phyloP scores from a whole-genome alignment of 163 green algal species.

The Scenedesmus sp. region DNA sequence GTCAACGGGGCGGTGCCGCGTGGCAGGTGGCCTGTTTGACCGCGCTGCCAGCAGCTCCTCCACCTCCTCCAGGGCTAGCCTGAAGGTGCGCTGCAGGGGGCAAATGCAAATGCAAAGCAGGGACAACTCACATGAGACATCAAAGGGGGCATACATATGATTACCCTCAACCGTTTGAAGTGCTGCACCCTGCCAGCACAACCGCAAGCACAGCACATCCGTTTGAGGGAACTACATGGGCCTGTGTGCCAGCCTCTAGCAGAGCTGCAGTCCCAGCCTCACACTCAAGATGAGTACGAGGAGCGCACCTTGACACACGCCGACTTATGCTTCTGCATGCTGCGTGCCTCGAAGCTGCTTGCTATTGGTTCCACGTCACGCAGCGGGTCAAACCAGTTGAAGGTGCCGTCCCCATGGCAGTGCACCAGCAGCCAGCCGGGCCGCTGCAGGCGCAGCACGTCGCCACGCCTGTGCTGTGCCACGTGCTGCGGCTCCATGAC shows the following conservation, averaged over 20 bases:
- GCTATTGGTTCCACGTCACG: conserved; percentile 13
- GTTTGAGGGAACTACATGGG: too few relatives aligned
- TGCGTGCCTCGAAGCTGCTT: neutral
- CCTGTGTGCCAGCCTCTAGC: too few relatives aligned
- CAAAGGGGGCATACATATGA: too few relatives aligned
- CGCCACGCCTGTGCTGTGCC: neutral
- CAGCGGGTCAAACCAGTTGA: conserved; percentile 32
- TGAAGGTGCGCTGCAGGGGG: conserved; percentile 21
- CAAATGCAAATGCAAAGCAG: neutral
- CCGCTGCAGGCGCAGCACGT: conserved; percentile 26
- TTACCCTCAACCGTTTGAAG: too few relatives aligned
- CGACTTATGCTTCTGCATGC: conserved; percentile 22
- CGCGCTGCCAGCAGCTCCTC: conserved; percentile 8
- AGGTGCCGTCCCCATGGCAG: conserved; percentile 30
- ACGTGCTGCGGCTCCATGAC: conserved; percentile 43
- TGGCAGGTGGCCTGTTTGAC: neutral
- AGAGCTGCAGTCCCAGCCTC: too few relatives aligned
- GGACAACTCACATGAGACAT: too few relatives aligned
- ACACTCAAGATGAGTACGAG: too few relatives aligned
- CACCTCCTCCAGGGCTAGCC: conserved; percentile 17
- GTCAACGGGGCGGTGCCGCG: conserved; percentile 31
- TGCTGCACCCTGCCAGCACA: too few relatives aligned
- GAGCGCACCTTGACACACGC: too few relatives aligned
- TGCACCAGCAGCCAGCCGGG: conserved; percentile 18
- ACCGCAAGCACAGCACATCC: too few relatives aligned